phyloP scores from a whole-genome alignment of 2,329 filamentous ascomycete species.

The Aureobasidium sp. region DNA sequence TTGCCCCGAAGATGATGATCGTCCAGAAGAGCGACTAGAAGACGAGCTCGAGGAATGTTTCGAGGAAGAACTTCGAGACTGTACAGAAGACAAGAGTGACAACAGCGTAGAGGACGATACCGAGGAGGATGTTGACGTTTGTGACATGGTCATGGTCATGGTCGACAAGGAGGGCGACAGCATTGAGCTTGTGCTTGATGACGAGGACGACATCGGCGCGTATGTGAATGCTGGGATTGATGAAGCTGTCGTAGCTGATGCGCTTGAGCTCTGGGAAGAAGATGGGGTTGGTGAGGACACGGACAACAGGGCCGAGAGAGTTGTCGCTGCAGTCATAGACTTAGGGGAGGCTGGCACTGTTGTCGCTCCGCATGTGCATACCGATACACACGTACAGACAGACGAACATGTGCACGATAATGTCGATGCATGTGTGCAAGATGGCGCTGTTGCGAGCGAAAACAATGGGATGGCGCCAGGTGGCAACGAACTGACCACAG shows the following conservation, averaged over 20 bases:
- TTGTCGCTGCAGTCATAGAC: not conserved
- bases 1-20: not conserved
- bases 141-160: not conserved
- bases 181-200: not conserved
- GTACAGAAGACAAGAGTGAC: not conserved
- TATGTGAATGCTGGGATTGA: not conserved
- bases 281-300: not conserved
- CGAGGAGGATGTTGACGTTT: not conserved
- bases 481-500: not conserved
- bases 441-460: not conserved
- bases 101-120: not conserved
- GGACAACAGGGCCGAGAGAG: not conserved
- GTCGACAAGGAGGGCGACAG: not conserved
- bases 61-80: not conserved
- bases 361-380: not conserved
- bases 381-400: not conserved
- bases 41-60: not conserved
- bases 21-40: not conserved
- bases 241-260: not conserved
- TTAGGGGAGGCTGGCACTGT: not conserved
- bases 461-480: not conserved
- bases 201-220: not conserved
- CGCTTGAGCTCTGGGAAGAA: not conserved
- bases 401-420: not conserved
- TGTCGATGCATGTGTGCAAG: not conserved